Conservation (phyloP, 768 basidiomycete species). For the Saitozyma podzolica region DNA sequence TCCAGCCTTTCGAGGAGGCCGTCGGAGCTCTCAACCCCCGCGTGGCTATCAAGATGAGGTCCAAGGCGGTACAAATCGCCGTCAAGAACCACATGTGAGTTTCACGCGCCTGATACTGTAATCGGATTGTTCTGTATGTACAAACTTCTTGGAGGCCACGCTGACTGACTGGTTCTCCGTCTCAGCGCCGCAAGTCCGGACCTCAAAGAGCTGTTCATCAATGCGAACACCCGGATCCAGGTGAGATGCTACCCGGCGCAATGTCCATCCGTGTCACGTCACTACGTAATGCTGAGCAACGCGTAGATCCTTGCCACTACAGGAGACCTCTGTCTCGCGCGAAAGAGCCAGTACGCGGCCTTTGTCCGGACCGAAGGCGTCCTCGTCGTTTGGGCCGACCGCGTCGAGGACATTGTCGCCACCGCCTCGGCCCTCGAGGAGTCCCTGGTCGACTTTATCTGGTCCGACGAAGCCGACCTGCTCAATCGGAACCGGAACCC, state of each 20-base stretch:
- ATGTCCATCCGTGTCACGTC: too few species aligned
- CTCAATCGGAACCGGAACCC: slow-evolving; percentile 4
- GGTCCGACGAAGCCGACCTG: slow-evolving; percentile 55
- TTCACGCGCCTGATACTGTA: slow-evolving; percentile 25
- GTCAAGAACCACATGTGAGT: slow-evolving; percentile 31
- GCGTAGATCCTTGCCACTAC: slow-evolving; percentile 66
- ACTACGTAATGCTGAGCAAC: slow-evolving; percentile 35
- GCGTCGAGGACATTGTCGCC: slow-evolving; percentile 68
- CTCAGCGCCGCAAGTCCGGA: slow-evolving; percentile 6
- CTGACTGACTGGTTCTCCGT: slow-evolving; percentile 54
- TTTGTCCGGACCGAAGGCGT: slow-evolving; percentile 82
- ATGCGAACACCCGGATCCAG: slow-evolving; percentile 75
- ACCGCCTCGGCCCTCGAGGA: slow-evolving; percentile 58
- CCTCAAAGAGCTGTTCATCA: slow-evolving; percentile 55
- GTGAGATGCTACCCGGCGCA: neutral
- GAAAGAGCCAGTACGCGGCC: slow-evolving; percentile 84
- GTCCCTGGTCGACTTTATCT: slow-evolving; percentile 75
- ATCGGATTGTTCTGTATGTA: too few species aligned
- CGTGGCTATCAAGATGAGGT: slow-evolving; percentile 71
- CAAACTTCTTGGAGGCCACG: slow-evolving; percentile 47
- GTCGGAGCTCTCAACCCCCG: slow-evolving; percentile 70
- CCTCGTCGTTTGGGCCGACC: slow-evolving; percentile 79
- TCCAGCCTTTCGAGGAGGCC: slow-evolving; percentile 77
- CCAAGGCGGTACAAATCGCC: slow-evolving; percentile 45
- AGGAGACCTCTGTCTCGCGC: slow-evolving; percentile 67